phyloP scores from a whole-genome alignment of 2,329 filamentous ascomycete species.

The Pyricularia sp. region DNA sequence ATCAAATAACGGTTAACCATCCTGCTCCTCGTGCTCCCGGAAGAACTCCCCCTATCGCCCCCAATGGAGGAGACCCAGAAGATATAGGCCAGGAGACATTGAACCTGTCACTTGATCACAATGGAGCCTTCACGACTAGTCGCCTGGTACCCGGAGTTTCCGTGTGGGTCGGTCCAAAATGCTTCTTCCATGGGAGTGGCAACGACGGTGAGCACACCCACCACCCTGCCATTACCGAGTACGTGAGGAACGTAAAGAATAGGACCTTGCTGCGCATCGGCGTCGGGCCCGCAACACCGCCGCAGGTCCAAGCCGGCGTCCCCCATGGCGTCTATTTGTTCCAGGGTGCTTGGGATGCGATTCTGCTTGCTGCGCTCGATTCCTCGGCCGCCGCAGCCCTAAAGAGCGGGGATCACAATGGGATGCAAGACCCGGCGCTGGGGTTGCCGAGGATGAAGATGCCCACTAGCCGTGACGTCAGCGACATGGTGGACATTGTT shows the following conservation, averaged over 20 bases:
- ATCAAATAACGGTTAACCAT: neutral
- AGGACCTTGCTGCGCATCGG: conserved; percentile 20
- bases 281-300: conserved; percentile 36
- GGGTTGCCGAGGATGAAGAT: conserved; percentile 9
- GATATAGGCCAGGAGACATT: neutral
- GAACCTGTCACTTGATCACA: neutral
- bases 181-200: neutral
- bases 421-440: neutral
- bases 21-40: neutral
- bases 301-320: conserved; percentile 40
- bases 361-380: conserved; percentile 25
- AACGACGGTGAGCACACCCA: conserved; percentile 1
- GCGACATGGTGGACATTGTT: conserved; percentile 33
- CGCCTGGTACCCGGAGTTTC: conserved; percentile 10
- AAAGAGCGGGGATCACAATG: neutral
- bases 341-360: conserved; percentile 41
- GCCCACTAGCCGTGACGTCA: conserved; percentile 21
- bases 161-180: conserved; percentile 37
- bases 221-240: conserved; percentile 32
- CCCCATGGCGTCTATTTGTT: conserved; percentile 36
- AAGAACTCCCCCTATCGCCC: neutral
- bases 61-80: neutral
- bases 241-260: conserved; percentile 34
- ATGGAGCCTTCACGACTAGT: neutral
- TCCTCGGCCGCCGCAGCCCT: neutral